phyloP scores from a whole-genome alignment of 306 rosid genomes.

The Crotalaria pallida region DNA sequence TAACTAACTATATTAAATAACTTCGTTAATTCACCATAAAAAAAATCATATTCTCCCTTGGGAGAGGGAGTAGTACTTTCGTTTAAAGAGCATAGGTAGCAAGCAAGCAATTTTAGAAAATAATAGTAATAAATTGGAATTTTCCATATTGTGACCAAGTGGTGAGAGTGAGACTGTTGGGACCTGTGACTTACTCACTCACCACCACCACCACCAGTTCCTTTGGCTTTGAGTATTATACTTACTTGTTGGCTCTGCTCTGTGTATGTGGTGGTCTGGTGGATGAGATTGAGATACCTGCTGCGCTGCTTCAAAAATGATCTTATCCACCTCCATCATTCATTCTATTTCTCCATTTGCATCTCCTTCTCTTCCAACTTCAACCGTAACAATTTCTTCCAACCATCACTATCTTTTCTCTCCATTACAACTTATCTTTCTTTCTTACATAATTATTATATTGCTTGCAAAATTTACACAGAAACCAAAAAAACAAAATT shows the following conservation, averaged over 20 bases:
- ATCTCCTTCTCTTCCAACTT: conserved; percentile 33
- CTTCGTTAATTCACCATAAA: too few species aligned
- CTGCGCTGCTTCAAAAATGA: conserved; percentile 38
- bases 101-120: too few species aligned
- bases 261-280: too few species aligned
- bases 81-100: too few species aligned
- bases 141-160: background rate
- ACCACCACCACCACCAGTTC: too few species aligned
- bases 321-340: conserved; percentile 29
- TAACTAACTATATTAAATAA: too few species aligned
- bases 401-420: background rate
- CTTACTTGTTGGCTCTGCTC: background rate
- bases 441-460: background rate
- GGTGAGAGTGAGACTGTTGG: background rate
- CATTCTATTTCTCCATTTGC: conserved; percentile 33
- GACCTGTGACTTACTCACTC: background rate
- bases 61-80: too few species aligned
- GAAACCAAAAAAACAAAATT: background rate
- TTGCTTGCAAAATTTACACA: background rate
- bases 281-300: too few species aligned
- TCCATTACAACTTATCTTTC: background rate
- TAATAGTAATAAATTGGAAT: background rate
- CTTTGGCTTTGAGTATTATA: background rate
- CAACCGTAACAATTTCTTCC: conserved; percentile 22
- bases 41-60: too few species aligned